These are phyloP conservation scores for Brassica juncea DNA, from an alignment of 345 rosid species.

Conservation along the genomic window DNA sequence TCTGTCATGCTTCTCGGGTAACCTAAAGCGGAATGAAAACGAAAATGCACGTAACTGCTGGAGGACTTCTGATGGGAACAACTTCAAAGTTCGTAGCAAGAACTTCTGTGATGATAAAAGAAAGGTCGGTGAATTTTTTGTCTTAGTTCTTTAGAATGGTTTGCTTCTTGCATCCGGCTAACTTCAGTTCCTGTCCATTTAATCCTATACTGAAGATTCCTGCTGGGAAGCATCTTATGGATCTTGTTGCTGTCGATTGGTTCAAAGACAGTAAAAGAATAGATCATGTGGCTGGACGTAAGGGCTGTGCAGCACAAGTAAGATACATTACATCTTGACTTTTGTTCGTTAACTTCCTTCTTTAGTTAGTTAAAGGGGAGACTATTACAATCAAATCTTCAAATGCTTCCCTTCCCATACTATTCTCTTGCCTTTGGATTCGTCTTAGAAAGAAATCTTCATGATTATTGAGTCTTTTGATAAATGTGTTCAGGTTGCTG, in stretches of 20 bases:
- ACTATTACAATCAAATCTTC: not conserved
- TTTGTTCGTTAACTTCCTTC: too few relatives aligned
- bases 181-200: conserved; percentile 18
- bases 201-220: conserved; percentile 52
- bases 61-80: conserved; percentile 84
- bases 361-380: too few relatives aligned
- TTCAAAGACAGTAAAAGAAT: conserved; percentile 94
- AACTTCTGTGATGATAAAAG: conserved; percentile 72
- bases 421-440: conserved; percentile 2
- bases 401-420: not conserved
- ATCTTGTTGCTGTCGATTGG: conserved; percentile 99
- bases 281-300: conserved; percentile 92
- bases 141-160: conserved; percentile 6
- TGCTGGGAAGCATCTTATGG: conserved; percentile 94
- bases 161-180: conserved; percentile 5
- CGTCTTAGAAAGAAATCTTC: not conserved
- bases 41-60: conserved; percentile 93
- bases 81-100: conserved; percentile 94
- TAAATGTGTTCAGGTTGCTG: conserved; percentile 58
- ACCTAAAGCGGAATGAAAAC: conserved; percentile 70
- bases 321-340: conserved; percentile 6
- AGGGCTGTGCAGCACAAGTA: conserved; percentile 96
- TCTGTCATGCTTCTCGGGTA: conserved; percentile 85
- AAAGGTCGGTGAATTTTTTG: conserved; percentile 53
- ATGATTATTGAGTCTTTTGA: conserved; percentile 5